A percentile compares a stretch with the other conserved stretches of the same genome.
Conservation (phyloP, 2,329 filamentous ascomycete species). For the Macroventuria anomochaeta region DNA sequence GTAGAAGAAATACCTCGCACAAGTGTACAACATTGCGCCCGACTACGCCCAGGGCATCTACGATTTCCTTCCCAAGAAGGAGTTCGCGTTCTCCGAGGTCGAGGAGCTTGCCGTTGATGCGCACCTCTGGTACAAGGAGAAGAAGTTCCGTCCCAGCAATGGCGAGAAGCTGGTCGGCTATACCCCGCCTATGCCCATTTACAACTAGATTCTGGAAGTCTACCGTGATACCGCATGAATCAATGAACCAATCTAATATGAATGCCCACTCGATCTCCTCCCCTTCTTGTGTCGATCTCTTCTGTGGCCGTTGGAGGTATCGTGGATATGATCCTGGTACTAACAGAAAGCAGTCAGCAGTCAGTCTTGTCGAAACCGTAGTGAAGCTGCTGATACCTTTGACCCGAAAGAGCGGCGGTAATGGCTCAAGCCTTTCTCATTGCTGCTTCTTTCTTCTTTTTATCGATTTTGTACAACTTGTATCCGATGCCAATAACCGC, state of each 20-base stretch:
- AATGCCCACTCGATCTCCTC: too few species aligned
- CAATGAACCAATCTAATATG: neutral
- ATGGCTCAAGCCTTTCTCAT: too few species aligned
- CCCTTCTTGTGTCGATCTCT: too few species aligned
- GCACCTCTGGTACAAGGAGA: slow-evolving; percentile 55
- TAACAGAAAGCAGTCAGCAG: too few species aligned
- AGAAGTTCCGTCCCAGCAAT: slow-evolving; percentile 52
- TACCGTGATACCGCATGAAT: neutral
- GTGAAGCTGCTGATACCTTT: too few species aligned
- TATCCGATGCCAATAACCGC: too few species aligned
- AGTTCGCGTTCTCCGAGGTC: slow-evolving; percentile 56
- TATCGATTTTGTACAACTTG: too few species aligned
- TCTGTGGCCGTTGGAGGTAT: too few species aligned
- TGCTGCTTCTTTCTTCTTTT: too few species aligned
- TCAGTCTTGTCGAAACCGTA: too few species aligned
- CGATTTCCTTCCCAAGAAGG: slow-evolving; percentile 52
- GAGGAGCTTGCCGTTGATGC: slow-evolving; percentile 54
- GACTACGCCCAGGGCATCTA: slow-evolving; percentile 58
- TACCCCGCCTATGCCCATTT: slow-evolving; percentile 30
- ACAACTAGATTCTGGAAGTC: neutral
- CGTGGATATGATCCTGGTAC: too few species aligned
- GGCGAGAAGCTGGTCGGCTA: slow-evolving; percentile 52
- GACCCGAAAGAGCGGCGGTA: too few species aligned
- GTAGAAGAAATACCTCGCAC: slow-evolving; percentile 59
- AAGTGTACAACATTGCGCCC: slow-evolving; percentile 58